Conservation (phyloP, 2,329 filamentous ascomycete genomes). For the Xylaria multiplex region DNA sequence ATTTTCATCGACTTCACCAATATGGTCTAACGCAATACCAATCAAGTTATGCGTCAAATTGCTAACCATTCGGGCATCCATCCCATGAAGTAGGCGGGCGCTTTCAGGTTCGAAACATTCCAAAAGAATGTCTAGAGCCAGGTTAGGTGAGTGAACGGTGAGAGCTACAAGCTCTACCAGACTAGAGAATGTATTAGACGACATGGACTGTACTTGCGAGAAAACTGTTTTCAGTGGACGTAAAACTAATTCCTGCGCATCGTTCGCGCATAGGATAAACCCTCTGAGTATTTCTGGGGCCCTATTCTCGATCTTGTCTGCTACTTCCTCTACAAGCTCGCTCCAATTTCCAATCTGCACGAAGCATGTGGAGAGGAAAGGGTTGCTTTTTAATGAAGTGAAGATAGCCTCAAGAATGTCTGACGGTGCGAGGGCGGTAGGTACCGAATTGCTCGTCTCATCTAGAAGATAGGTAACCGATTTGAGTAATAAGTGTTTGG, state of each 20-base stretch:
- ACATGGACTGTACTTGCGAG: slow-evolving; percentile 14
- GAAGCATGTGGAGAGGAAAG: slow-evolving; percentile 15
- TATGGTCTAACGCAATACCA: slow-evolving; percentile 23
- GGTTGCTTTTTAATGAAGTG: slow-evolving; percentile 7
- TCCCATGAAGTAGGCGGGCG: slow-evolving; percentile 12
- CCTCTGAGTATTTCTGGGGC: slow-evolving; percentile 8
- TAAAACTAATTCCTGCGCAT: slow-evolving; percentile 20
- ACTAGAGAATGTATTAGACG: slow-evolving; percentile 1
- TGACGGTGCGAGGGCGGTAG: slow-evolving; percentile 1
- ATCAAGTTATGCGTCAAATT: slow-evolving; percentile 22
- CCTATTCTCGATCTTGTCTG: slow-evolving; percentile 14
- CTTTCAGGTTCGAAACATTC: slow-evolving; percentile 28
- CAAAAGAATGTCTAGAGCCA: slow-evolving; percentile 19
- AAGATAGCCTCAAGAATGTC: slow-evolving; percentile 10
- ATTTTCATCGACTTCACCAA: slow-evolving; percentile 23
- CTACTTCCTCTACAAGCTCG: slow-evolving; percentile 13
- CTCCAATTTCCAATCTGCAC: slow-evolving; percentile 8
- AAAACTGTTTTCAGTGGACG: slow-evolving; percentile 11
- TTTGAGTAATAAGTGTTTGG: slow-evolving; percentile 15
- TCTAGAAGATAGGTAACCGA: slow-evolving; percentile 10
- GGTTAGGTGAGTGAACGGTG: slow-evolving; percentile 13
- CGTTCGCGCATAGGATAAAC: slow-evolving; percentile 19
- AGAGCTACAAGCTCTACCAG: slow-evolving; percentile 24
- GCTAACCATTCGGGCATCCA: neutral
- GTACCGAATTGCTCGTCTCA: slow-evolving; percentile 1